Percentiles rank a stretch among this genome's conserved stretches.
Evolutionary conservation across 1,284 basidiomycete species (phyloP).

Genomic region (Leccinum discolor): DNA sequence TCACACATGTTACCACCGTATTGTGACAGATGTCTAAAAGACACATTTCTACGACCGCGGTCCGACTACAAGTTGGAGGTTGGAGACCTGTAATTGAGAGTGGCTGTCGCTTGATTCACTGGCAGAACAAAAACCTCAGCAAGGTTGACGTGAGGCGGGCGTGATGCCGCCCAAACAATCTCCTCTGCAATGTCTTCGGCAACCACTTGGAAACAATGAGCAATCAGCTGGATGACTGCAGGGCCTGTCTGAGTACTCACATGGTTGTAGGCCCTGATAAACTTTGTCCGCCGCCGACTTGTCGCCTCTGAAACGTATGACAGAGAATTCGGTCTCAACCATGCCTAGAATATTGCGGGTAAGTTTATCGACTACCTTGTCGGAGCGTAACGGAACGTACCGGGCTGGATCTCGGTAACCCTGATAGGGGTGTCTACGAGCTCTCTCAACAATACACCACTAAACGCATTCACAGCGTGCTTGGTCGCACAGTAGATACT

Average conservation of each 20-base stretch:
- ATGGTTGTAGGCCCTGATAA: constrained; percentile 84
- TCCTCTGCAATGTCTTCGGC: constrained; percentile 93
- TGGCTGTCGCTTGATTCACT: constrained; percentile 79
- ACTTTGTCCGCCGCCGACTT: constrained; percentile 80
- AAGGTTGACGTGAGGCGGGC: constrained; percentile 86
- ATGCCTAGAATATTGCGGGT: constrained; percentile 51
- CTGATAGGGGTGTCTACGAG: constrained; percentile 90
- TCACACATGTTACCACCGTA: constrained; percentile 10
- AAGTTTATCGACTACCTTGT: constrained; percentile 2
- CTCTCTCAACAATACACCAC: constrained; percentile 81
- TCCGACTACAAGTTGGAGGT: constrained; percentile 2
- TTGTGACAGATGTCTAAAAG: constrained; percentile 4
- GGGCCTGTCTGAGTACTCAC: constrained; percentile 43
- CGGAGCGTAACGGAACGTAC: constrained; percentile 37
- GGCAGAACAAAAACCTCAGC: constrained; percentile 81
- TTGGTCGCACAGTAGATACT: constrained; percentile 85
- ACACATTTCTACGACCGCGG: neutral
- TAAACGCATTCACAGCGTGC: constrained; percentile 90
- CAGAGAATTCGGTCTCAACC: constrained; percentile 93
- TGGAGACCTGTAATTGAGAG: constrained; percentile 32
- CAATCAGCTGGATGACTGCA: constrained; percentile 2
- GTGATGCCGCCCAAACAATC: constrained; percentile 93
- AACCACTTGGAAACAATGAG: constrained; percentile 49
- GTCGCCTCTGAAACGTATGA: constrained; percentile 88
- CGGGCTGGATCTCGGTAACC: constrained; percentile 91